Evolutionary conservation across 768 basidiomycete genomes (phyloP).

Genomic region (Russula brevipes): DNA sequence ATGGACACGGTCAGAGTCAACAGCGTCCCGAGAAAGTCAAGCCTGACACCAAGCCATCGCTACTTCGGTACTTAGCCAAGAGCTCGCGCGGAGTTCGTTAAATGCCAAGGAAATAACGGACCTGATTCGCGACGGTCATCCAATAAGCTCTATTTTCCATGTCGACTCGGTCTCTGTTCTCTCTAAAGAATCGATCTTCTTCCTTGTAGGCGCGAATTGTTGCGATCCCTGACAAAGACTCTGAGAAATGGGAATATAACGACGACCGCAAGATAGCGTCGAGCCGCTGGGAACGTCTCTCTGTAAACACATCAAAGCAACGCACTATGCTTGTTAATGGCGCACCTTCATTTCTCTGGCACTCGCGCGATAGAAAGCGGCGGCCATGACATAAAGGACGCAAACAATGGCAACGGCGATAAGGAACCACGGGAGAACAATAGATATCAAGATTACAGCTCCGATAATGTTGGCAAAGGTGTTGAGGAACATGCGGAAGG

Average conservation of each 20-base stretch:
- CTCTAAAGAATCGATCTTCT: constrained; percentile 61
- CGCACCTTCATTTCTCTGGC: constrained; percentile 77
- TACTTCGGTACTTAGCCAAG: constrained; percentile 64
- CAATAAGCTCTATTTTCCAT: constrained; percentile 89
- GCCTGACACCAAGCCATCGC: constrained; percentile 84
- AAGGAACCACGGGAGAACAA: constrained; percentile 80
- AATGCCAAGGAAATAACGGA: constrained; percentile 22
- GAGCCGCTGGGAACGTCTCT: constrained; percentile 41
- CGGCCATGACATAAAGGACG: constrained; percentile 61
- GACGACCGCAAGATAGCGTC: constrained; percentile 82
- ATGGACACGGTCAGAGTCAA: constrained; percentile 77
- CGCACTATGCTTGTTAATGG: not conserved
- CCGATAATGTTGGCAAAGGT: constrained; percentile 66
- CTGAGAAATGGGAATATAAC: constrained; percentile 89
- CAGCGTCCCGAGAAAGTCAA: constrained; percentile 76
- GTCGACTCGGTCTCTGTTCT: constrained; percentile 74
- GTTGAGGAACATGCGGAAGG: constrained; percentile 63
- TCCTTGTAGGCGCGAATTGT: constrained; percentile 90
- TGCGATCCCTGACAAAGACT: constrained; percentile 78
- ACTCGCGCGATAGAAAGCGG: constrained; percentile 78
- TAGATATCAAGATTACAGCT: constrained; percentile 71
- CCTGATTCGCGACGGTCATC: constrained; percentile 80
- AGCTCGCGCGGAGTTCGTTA: constrained; percentile 42
- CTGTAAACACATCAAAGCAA: constrained; percentile 4
- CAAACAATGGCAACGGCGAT: constrained; percentile 61